These are phyloP conservation scores for Populus nigra DNA, from an alignment of 345 rosid genomes.

Conservation along the genomic window DNA sequence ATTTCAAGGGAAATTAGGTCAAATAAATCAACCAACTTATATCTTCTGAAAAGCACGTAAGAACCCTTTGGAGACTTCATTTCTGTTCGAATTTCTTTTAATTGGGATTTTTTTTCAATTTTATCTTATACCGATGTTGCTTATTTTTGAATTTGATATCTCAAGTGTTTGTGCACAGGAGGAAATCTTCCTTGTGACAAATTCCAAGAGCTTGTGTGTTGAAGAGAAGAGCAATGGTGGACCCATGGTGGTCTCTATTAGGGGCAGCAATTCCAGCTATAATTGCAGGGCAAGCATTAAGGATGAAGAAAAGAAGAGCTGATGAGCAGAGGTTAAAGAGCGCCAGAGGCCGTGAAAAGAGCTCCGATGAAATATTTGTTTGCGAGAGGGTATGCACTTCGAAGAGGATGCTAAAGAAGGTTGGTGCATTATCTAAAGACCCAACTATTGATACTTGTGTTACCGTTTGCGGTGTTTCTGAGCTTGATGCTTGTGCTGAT, in stretches of 20 bases:
- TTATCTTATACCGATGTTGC: neutral
- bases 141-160: neutral
- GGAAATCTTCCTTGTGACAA: neutral
- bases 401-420: constrained; percentile 80
- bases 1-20: neutral
- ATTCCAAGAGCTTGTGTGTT: neutral
- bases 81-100: neutral
- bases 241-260: constrained; percentile 70
- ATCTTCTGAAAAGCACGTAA: neutral
- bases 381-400: constrained; percentile 92
- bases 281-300: constrained; percentile 62
- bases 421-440: constrained; percentile 79
- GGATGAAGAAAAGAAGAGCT: constrained; percentile 57
- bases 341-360: constrained; percentile 76
- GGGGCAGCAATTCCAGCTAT: constrained; percentile 76
- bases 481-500: constrained; percentile 86
- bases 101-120: neutral
- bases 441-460: constrained; percentile 75
- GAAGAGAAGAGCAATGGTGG: constrained; percentile 54
- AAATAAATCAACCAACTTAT: neutral
- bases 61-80: neutral
- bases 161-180: neutral
- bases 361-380: constrained; percentile 77
- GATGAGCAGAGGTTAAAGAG: constrained; percentile 73
- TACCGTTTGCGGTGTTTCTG: constrained; percentile 86